These are phyloP conservation scores for Penicillium macrosclerotiorum DNA, from an alignment of 495 filamentous ascomycete genomes.

Conservation along the genomic window DNA sequence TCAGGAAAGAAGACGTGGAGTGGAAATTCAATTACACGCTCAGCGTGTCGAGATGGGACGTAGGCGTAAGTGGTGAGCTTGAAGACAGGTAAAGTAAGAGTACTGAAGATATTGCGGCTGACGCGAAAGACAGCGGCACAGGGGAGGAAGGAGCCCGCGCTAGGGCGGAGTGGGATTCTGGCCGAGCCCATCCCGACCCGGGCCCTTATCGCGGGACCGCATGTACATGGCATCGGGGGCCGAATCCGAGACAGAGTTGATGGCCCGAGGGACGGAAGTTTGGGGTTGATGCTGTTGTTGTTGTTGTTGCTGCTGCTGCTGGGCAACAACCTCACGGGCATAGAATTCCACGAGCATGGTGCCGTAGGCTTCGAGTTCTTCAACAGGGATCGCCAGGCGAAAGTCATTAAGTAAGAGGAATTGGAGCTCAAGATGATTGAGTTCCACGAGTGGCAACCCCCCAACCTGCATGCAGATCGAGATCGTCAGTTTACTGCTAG, in stretches of 20 bases:
- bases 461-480: slow-evolving; percentile 64
- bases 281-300: slow-evolving; percentile 38
- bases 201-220: slow-evolving; percentile 35
- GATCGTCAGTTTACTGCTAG: slow-evolving; percentile 2
- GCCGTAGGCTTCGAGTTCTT: slow-evolving; percentile 95
- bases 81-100: neutral
- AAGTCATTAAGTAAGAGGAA: slow-evolving; percentile 98
- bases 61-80: neutral
- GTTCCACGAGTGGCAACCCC: slow-evolving; percentile 89
- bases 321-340: slow-evolving; percentile 81
- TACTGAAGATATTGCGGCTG: neutral
- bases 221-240: slow-evolving; percentile 40
- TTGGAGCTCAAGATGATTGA: slow-evolving; percentile 96
- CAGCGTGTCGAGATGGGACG: slow-evolving; percentile 8
- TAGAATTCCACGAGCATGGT: slow-evolving; percentile 99
- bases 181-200: slow-evolving; percentile 26
- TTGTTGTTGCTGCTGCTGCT: slow-evolving; percentile 47
- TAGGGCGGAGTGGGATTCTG: slow-evolving; percentile 47
- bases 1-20: neutral
- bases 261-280: slow-evolving; percentile 20
- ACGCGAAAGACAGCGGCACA: neutral
- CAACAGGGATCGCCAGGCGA: slow-evolving; percentile 86
- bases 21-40: slow-evolving; percentile 5
- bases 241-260: slow-evolving; percentile 19
- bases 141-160: slow-evolving; percentile 1